Evolutionary conservation across 345 rosid genomes (phyloP), one percentile per base, ranked within the genome.

Genomic region (Citrus cavaleriei): DNA sequence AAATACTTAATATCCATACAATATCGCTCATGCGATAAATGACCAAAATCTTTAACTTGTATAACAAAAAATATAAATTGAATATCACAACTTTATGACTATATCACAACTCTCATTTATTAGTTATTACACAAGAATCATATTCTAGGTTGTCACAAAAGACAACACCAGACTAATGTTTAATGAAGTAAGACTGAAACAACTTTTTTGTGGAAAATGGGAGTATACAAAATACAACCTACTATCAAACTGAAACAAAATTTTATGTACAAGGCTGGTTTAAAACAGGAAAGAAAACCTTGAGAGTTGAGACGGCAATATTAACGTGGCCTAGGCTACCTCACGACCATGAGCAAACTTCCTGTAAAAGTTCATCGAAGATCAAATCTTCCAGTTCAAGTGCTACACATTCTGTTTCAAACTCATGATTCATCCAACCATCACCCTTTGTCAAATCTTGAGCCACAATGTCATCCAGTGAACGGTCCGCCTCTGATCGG

Each of bases 311-410:
- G 40, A 37, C 0, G 69, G 34, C 35, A 54, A 66, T 55, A 42
- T 27, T 18, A 2, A 63, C 21, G 22, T 16, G 71, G 61, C 34
- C 42, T 49, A 7, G 49, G 54, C 71, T 32, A n/a, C 19, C 19
- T 80, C 67, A 73, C 14, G 70, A 61, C 65, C 73, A 73, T n/a
- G 73, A 65, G 42, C 81, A 77, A 38, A 85, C 30, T 67, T 91
- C 98, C 40, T 84, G 86, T 58, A 93, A 25, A 71, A 93, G 83
- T 63, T 92, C 89, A 68, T 90, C 87, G 9, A 92, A 87, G 71
- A 95, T 86, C 84, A 88, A 7, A 12, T 93, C 94, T 87, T 95
- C 98, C 42, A 95, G 81, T 75, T 91, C 95, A 70, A 93, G 88
- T 30, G 90, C 89, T 60, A 89, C 86, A 75, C 87, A 89, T 75